Base-by-base conservation (phyloP, 2,329 filamentous ascomycete species). In the Ophiostoma sp. region DNA sequence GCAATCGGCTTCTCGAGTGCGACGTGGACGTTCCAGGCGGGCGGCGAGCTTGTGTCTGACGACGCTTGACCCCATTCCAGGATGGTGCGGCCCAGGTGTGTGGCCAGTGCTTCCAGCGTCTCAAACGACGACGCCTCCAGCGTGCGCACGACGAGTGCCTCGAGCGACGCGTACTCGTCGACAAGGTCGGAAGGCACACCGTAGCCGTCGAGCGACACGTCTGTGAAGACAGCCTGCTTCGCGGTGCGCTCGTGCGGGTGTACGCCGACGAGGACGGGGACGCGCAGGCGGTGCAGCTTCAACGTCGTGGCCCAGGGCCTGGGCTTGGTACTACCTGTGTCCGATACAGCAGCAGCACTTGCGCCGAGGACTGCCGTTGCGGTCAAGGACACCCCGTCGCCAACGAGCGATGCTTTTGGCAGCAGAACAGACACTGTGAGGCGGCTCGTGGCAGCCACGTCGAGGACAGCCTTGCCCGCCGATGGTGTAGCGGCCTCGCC, bases 1-100 rank as follows among this genome's bases (percentile, higher is more conserved):
- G 90, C 90, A 12, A 88, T 86, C 2, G 90, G 90, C 78, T 93
- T 93, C 77, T 88, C 87, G 66, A 93, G 78, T 38, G 80, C 79
- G 49, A 93, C 81, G 70, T 81, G 83, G 66, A 93, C 79, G 69
- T 81, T 81, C 77, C 84, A 83, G 27, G 38, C 18, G 2, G 58
- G 14, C 79, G 79, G 36, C 80, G 64, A 8, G 76, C 2, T 36
- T 14, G 18, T 55, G 45, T 16, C 74, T 71, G 85, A 79, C 42
- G 81, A 79, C n/a, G 63, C 18, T 4, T 64, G 41, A 7, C 63
- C 63, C 63, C 63, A 64, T 38, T 74, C 74, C n/a, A 83, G 77
- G 55, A 88, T 79, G 7, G 75, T 76, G 5, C 77, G 77, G 66
- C 78, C 84, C 66, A 83, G 78, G 72, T 82, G 78, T 0, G 79